Evolutionary conservation across 129 eudicot species (phyloP).

Genomic region (Helichrysum umbraculigerum): DNA sequence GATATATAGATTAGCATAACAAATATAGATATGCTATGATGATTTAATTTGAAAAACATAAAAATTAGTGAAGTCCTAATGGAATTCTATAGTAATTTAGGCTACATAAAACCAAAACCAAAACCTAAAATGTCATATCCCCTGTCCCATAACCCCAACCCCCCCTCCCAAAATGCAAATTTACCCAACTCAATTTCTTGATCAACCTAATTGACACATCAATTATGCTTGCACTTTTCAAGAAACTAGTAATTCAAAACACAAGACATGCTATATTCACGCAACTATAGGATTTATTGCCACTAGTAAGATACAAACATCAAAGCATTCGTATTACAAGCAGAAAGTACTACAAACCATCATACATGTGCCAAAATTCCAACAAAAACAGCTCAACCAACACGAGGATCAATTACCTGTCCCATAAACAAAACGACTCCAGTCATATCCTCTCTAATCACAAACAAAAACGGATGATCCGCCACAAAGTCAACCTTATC

Average conservation of each 20-base stretch:
- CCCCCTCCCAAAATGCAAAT: background rate
- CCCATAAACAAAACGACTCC: background rate
- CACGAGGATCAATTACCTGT: background rate
- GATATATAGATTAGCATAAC: too few species aligned
- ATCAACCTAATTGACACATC: too few species aligned
- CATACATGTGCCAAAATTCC: background rate
- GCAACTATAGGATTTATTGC: background rate
- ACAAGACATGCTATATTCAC: background rate
- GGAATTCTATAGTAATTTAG: too few species aligned
- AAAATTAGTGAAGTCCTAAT: too few species aligned
- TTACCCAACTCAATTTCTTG: background rate
- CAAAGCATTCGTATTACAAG: background rate
- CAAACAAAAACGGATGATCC: background rate
- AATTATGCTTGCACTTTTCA: background rate
- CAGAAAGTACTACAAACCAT: background rate
- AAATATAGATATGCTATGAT: too few species aligned
- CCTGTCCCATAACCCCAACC: background rate
- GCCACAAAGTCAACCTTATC: slow-evolving; percentile 32
- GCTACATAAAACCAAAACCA: too few species aligned
- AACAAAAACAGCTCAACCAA: background rate
- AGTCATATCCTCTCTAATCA: background rate
- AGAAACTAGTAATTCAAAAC: background rate
- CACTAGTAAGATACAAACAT: background rate
- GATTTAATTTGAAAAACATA: too few species aligned
- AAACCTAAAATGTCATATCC: background rate